Evolutionary conservation across 1,284 basidiomycete genomes (phyloP), one percentile per base, ranked within the genome.

Genomic region (Sporisorium graminicola): DNA sequence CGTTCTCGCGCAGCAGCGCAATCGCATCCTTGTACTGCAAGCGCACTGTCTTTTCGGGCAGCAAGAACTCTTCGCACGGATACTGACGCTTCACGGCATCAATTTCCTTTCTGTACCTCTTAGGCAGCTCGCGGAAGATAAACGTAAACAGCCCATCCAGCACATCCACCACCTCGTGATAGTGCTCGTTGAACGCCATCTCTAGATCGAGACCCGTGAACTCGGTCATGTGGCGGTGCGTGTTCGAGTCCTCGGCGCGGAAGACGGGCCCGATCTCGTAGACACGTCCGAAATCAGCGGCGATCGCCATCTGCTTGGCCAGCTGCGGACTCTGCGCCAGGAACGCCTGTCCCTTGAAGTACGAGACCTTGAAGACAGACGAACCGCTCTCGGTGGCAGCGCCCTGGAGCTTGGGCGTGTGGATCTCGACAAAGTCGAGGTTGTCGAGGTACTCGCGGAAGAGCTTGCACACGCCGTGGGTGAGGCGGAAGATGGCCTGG

Each of bases 231-330:
- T 99, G 97, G 59, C 97, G 92, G 86, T 98, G 94, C 5, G 96
- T 98, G 87, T 97, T 96, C 46, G 95, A 93, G 87, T 98, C 91
- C 87, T 99, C 96, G n/a, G 96, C 96, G 76, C 96, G 93, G 89
- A 99, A 99, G 55, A 98, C 95, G 64, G 82, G 79, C 0, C 92
- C 96, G 74, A 99, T 95, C 87, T 99, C 97, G 87, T 96, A 99
- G 5, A 99, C 97, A 47, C 94, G 90, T 85, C 97, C 96, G 86
- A 99, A 95, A 88, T 99, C 97, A 70, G 94, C 94, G 37, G 96
- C 94, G 80, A 99, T 99, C 68, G 93, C 94, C 97, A 99, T 99
- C 87, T 99, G 97, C 87, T 99, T 99, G 54, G 94, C 94, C 16
- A 99, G 89, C 86, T 99, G 97, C 47, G 97, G 97, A 53, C 92